phyloP scores from a whole-genome alignment of 352 stramenopile species.

The Saprolegnia parasitica region DNA sequence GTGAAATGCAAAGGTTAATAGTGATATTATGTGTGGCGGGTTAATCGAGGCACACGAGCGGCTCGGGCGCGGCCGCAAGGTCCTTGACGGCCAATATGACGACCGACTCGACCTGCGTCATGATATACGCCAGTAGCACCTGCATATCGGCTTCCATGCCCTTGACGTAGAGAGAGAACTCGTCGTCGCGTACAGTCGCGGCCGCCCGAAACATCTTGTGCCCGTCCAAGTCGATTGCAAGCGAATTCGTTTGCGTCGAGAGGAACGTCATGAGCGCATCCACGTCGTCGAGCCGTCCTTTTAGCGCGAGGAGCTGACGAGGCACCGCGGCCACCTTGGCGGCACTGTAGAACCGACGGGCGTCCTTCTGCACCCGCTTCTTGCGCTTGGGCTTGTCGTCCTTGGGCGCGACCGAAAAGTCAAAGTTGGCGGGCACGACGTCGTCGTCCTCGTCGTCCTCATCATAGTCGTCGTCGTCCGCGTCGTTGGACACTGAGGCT shows the following conservation, averaged over 20 bases:
- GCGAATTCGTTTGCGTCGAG: neutral
- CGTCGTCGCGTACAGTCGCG: neutral
- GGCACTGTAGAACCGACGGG: neutral
- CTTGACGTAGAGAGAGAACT: neutral
- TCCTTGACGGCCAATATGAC: conserved; percentile 8
- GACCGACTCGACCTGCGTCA: conserved; percentile 1
- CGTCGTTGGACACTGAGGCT: neutral
- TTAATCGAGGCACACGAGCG: neutral
- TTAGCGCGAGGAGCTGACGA: neutral
- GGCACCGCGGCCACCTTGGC: neutral
- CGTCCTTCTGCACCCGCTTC: conserved; percentile 5
- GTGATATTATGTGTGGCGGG: neutral
- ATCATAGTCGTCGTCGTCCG: neutral
- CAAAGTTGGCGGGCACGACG: too few species aligned
- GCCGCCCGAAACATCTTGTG: neutral
- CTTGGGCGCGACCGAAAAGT: too few species aligned
- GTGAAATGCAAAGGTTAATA: neutral
- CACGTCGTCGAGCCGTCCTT: neutral
- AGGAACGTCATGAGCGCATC: conserved; percentile 5
- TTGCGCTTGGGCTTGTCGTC: conserved; percentile 3
- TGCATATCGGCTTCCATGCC: conserved; percentile 8
- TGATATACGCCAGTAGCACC: neutral
- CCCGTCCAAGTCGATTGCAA: neutral
- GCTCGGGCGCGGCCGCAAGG: neutral
- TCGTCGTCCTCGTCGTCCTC: neutral